phyloP scores from a whole-genome alignment of 2,329 filamentous ascomycete species.

The Aspergillus tamarii region DNA sequence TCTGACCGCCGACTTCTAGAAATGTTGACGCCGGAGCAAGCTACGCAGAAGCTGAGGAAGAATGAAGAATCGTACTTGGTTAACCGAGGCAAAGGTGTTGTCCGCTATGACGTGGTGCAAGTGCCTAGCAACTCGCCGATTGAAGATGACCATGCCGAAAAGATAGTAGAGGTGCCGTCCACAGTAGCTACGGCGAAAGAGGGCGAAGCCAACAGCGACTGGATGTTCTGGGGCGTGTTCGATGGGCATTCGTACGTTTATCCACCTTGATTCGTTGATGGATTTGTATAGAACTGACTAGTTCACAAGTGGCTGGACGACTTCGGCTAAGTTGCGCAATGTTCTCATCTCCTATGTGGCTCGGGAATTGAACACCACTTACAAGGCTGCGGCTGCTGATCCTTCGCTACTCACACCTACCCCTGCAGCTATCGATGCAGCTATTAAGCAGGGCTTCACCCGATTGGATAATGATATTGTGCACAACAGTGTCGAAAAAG shows the following conservation, averaged over 20 bases:
- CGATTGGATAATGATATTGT: conserved; percentile 93
- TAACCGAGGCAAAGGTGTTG: conserved; percentile 84
- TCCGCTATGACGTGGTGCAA: conserved; percentile 93
- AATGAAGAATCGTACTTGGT: conserved; percentile 92
- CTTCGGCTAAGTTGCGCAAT: conserved; percentile 92
- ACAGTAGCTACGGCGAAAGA: conserved; percentile 59
- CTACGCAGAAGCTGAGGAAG: conserved; percentile 82
- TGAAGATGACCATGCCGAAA: conserved; percentile 97
- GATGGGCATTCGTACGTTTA: conserved; percentile 86
- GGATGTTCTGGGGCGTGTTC: conserved; percentile 99
- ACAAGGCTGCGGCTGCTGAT: conserved; percentile 70
- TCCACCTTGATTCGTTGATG: not conserved
- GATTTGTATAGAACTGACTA: not conserved
- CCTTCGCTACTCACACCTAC: conserved; percentile 65
- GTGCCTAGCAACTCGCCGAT: conserved; percentile 96
- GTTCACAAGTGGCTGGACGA: conserved; percentile 82
- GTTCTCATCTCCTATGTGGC: conserved; percentile 90
- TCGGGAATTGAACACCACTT: conserved; percentile 87
- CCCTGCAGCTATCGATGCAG: conserved; percentile 79
- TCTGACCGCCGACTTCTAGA: conserved; percentile 85
- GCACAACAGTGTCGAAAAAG: conserved; percentile 87
- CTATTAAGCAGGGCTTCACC: conserved; percentile 90
- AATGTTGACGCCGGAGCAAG: conserved; percentile 95
- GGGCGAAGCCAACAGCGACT: conserved; percentile 70
- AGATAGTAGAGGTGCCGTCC: conserved; percentile 87